Evolutionary conservation across 108 stramenopile species (phyloP).

Genomic region (Hondaea fermentalgiana): DNA sequence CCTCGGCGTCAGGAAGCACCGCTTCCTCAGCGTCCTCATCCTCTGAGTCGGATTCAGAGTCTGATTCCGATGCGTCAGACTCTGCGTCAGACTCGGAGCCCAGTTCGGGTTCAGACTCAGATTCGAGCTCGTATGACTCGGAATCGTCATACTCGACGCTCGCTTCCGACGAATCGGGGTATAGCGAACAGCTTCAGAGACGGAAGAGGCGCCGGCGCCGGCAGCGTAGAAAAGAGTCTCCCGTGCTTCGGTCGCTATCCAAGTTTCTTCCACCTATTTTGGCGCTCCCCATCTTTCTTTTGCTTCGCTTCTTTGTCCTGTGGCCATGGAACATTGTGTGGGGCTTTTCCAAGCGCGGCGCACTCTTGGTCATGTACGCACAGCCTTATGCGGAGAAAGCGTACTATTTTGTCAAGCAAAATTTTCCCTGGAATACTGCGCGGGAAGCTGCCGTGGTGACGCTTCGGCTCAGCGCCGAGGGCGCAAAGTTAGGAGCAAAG

Average conservation of each 20-base stretch:
- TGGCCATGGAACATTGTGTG: not conserved
- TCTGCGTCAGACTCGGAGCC: not conserved
- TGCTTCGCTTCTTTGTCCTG: not conserved
- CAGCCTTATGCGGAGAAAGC: not conserved
- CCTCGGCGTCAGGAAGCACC: too few relatives aligned
- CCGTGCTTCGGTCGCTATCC: not conserved
- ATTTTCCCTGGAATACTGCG: not conserved
- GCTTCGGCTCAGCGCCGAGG: not conserved
- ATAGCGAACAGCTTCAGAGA: not conserved
- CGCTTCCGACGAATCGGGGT: not conserved
- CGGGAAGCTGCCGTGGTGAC: not conserved
- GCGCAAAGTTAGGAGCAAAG: not conserved
- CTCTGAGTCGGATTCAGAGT: not conserved
- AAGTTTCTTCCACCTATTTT: not conserved
- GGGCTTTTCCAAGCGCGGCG: slow-evolving; percentile 6
- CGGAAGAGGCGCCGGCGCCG: not conserved
- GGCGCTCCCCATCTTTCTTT: not conserved
- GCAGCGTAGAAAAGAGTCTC: not conserved
- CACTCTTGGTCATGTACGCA: not conserved
- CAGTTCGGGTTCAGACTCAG: not conserved
- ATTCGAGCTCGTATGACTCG: not conserved
- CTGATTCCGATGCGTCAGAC: not conserved
- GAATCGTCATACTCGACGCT: not conserved
- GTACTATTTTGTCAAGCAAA: not conserved
- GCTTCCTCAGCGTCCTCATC: too few relatives aligned